These are phyloP conservation scores for Chytridium lagenaria DNA, from an alignment of 371 early-diverging fungal species.

Conservation along the genomic window DNA sequence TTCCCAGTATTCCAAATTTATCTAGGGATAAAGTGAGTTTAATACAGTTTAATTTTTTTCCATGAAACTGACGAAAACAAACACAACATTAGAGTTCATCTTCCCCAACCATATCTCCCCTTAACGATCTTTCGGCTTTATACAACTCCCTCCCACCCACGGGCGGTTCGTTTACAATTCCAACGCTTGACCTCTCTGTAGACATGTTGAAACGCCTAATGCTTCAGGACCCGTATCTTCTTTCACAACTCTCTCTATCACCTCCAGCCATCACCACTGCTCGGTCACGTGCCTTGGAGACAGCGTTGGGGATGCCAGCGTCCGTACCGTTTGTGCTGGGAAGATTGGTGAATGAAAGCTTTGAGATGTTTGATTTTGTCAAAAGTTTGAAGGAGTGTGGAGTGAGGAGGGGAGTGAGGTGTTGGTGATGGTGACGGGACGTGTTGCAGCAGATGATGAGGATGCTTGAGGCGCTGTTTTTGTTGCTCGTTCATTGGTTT, in stretches of 20 bases:
- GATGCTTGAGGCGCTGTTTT: too few species aligned
- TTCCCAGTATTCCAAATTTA: too few species aligned
- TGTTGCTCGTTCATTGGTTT: too few species aligned
- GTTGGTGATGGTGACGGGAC: too few species aligned
- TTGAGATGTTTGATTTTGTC: slow-evolving; percentile 41
- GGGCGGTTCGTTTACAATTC: slow-evolving; percentile 34
- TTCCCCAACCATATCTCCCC: not conserved
- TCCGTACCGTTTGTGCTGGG: slow-evolving; percentile 34
- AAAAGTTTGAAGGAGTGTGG: slow-evolving; percentile 44
- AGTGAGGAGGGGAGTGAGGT: slow-evolving; percentile 26
- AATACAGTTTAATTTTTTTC: too few species aligned
- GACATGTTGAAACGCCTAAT: slow-evolving; percentile 51
- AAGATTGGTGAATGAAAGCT: slow-evolving; percentile 15
- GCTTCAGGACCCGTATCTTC: slow-evolving; percentile 37
- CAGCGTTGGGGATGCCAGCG: slow-evolving; percentile 22
- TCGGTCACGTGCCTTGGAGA: slow-evolving; percentile 21
- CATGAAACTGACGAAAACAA: not conserved
- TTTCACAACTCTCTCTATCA: slow-evolving; percentile 33
- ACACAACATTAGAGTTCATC: not conserved
- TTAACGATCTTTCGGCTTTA: too few species aligned
- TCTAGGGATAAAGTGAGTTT: too few species aligned
- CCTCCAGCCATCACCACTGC: too few species aligned
- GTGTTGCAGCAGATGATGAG: too few species aligned
- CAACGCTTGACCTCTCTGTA: slow-evolving; percentile 43
- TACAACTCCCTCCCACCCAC: too few species aligned